Conservation (phyloP, 1,139 yeast genomes). For the Kodamaea sp. region DNA sequence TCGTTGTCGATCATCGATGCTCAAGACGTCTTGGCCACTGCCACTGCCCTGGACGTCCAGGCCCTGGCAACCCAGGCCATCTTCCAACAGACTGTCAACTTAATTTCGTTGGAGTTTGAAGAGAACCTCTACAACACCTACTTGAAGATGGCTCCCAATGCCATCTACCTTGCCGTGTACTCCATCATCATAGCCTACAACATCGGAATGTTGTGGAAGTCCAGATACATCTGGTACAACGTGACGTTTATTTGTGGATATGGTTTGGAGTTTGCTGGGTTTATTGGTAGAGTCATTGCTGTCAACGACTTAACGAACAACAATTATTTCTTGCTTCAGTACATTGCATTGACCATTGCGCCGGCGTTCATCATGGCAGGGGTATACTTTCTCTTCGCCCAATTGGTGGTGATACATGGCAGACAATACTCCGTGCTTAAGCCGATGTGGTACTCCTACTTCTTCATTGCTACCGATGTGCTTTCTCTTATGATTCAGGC, state of each 20-base stretch:
- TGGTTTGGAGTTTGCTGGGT: slow-evolving; percentile 70
- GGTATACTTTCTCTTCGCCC: slow-evolving; percentile 74
- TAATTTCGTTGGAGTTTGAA: slow-evolving; percentile 29
- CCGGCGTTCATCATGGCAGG: slow-evolving; percentile 94
- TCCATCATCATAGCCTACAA: slow-evolving; percentile 25
- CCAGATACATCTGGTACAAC: slow-evolving; percentile 75
- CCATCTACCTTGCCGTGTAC: slow-evolving; percentile 31
- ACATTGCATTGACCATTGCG: slow-evolving; percentile 70
- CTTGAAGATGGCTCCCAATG: slow-evolving; percentile 31
- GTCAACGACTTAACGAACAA: slow-evolving; percentile 42
- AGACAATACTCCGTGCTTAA: slow-evolving; percentile 57
- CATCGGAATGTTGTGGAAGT: slow-evolving; percentile 29
- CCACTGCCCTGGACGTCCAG: slow-evolving; percentile 28
- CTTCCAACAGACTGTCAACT: slow-evolving; percentile 33
- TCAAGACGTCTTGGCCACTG: slow-evolving; percentile 39
- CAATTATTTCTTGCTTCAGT: slow-evolving; percentile 61
- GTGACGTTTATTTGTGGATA: slow-evolving; percentile 61
- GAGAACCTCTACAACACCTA: slow-evolving; percentile 26
- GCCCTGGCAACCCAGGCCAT: slow-evolving; percentile 36
- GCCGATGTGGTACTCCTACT: slow-evolving; percentile 75
- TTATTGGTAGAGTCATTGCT: slow-evolving; percentile 56
- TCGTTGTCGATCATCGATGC: slow-evolving; percentile 37
- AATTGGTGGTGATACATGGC: slow-evolving; percentile 71
- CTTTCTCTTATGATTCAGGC: slow-evolving; percentile 76
- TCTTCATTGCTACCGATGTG: slow-evolving; percentile 68